Conservation (phyloP, 805 yeast genomes). For the Cyberlindnera misumaiensis region DNA sequence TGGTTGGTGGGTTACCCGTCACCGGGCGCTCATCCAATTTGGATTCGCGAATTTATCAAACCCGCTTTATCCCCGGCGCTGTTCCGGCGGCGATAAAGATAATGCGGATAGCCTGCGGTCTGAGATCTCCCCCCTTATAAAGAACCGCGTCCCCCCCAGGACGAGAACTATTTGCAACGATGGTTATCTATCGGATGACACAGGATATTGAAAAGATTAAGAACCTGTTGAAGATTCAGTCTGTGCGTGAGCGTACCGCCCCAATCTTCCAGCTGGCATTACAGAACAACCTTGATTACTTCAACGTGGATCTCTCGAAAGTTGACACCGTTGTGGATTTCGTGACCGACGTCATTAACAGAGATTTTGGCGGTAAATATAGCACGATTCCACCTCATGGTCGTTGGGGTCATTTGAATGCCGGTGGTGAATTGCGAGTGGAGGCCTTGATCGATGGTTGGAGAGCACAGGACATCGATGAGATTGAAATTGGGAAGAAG, state of each 20-base stretch:
- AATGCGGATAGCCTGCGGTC: not conserved
- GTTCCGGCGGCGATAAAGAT: not conserved
- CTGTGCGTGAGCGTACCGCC: conserved; percentile 48
- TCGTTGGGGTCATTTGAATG: conserved; percentile 59
- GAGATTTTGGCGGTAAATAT: conserved; percentile 39
- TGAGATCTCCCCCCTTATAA: not conserved
- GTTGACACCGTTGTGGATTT: conserved; percentile 38
- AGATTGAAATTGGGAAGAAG: conserved; percentile 43
- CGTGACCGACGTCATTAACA: conserved; percentile 33
- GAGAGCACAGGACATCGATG: conserved; percentile 26
- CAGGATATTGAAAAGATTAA: conserved; percentile 5
- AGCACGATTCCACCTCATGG: conserved; percentile 57
- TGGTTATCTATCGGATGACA: conserved; percentile 5
- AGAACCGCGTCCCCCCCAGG: not conserved
- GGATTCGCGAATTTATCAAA: too few relatives aligned
- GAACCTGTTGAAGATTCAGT: conserved; percentile 42
- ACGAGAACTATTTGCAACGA: too few relatives aligned
- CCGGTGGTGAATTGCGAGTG: conserved; percentile 39
- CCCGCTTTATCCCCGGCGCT: not conserved
- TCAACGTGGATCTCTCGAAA: conserved; percentile 38
- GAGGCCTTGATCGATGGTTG: conserved; percentile 35
- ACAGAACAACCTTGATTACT: conserved; percentile 31
- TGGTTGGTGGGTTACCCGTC: conserved; percentile 1
- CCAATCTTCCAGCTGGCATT: conserved; percentile 37
- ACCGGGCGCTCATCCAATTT: conserved; percentile 1